These are phyloP conservation scores for Rhododendron williamsianum DNA, from an alignment of 148 eudicot genomes.

Conservation along the genomic window DNA sequence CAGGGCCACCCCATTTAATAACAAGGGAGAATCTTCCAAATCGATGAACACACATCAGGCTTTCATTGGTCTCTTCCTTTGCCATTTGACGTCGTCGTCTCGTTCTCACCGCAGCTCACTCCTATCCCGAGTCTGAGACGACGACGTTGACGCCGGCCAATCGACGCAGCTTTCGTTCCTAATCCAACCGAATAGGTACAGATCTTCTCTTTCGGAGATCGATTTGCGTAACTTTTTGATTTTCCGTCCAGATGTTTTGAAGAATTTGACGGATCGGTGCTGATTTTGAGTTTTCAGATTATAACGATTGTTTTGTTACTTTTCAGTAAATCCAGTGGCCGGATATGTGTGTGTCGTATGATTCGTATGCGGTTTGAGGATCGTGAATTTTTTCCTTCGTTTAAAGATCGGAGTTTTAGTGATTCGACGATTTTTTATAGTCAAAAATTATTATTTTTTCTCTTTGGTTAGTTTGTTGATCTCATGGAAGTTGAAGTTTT, in stretches of 20 bases:
- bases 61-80: too few relatives aligned
- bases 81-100: constrained; percentile 16
- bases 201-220: background rate
- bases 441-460: background rate
- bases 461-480: background rate
- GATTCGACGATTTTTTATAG: background rate
- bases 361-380: background rate
- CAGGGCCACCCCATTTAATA: background rate
- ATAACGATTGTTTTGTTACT: background rate
- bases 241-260: background rate
- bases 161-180: background rate
- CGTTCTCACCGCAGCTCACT: background rate
- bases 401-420: background rate
- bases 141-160: constrained; percentile 7
- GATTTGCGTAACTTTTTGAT: background rate
- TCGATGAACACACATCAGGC: background rate
- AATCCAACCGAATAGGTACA: background rate
- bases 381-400: background rate
- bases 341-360: background rate
- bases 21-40: background rate
- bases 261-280: constrained; percentile 4
- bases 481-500: background rate
- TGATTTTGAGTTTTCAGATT: background rate
- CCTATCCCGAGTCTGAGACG: constrained; percentile 4
- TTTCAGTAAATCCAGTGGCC: background rate